Conservation (phyloP, 768 basidiomycete genomes). For the Boletus sp. region DNA sequence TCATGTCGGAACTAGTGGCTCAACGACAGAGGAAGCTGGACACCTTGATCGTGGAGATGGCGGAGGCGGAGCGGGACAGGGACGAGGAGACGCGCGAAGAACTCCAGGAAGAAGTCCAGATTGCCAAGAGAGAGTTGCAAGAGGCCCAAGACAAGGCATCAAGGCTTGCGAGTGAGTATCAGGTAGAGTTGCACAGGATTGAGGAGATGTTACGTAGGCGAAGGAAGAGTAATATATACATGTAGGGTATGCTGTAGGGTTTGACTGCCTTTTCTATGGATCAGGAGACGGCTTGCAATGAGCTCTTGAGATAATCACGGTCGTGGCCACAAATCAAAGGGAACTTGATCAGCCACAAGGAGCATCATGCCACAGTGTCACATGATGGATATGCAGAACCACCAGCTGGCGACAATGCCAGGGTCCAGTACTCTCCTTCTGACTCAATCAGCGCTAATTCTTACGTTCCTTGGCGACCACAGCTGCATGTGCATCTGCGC, state of each 20-base stretch:
- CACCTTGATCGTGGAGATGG: constrained; percentile 42
- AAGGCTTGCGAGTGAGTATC: constrained; percentile 26
- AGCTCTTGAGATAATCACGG: too few species aligned
- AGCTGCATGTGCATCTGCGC: not conserved
- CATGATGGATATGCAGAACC: not conserved
- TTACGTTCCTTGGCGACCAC: not conserved
- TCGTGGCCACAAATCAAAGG: too few species aligned
- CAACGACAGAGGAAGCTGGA: constrained; percentile 45
- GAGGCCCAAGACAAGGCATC: constrained; percentile 23
- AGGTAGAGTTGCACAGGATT: constrained; percentile 24
- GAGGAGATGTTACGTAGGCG: constrained; percentile 23
- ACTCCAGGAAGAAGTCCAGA: constrained; percentile 37
- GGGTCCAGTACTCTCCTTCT: not conserved
- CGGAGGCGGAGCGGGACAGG: constrained; percentile 38
- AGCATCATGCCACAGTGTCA: too few species aligned
- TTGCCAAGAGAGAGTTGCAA: constrained; percentile 19
- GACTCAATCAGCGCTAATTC: not conserved
- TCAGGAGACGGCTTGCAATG: not conserved
- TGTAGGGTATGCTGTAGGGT: not conserved
- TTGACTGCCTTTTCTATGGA: not conserved
- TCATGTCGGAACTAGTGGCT: constrained; percentile 43
- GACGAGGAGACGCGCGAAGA: constrained; percentile 46
- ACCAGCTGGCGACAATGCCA: not conserved
- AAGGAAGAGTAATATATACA: not conserved
- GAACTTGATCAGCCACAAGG: too few species aligned